Conservation (phyloP, 2,329 filamentous ascomycete species). For the Arthrobotrys pseudoclavata region DNA sequence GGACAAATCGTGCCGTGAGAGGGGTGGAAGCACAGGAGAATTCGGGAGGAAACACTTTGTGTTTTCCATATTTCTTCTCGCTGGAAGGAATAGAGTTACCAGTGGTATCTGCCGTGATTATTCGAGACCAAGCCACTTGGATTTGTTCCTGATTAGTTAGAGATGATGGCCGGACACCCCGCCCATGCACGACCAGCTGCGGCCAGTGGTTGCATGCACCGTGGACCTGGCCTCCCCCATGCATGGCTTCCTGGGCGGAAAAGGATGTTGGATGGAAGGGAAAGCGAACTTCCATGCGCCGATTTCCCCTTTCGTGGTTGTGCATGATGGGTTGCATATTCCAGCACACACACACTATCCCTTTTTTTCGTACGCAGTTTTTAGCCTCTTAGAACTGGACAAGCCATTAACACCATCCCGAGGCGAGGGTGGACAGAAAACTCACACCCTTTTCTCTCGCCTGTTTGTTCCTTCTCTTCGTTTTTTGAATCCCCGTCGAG, state of each 20-base stretch:
- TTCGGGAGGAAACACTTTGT: constrained; percentile 39
- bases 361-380: constrained; percentile 51
- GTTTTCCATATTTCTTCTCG: constrained; percentile 28
- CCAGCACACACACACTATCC: constrained; percentile 57
- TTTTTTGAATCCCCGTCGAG: constrained; percentile 39
- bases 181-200: constrained; percentile 51
- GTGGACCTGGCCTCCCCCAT: constrained; percentile 49
- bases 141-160: constrained; percentile 46
- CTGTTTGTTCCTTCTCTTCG: constrained; percentile 34
- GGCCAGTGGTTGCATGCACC: constrained; percentile 46
- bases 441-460: constrained; percentile 28
- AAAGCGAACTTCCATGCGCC: constrained; percentile 58
- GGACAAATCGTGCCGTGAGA: constrained; percentile 58
- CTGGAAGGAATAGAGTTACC: constrained; percentile 14
- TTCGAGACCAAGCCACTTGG: constrained; percentile 13
- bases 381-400: constrained; percentile 42
- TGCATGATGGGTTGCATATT: constrained; percentile 56
- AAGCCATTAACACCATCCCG: constrained; percentile 46
- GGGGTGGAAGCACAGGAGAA: constrained; percentile 55
- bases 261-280: constrained; percentile 58
- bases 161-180: constrained; percentile 41
- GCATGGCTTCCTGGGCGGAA: constrained; percentile 53
- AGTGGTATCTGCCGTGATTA: constrained; percentile 27
- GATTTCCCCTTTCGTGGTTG: constrained; percentile 59
- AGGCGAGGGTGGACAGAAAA: constrained; percentile 50